A percentile compares a stretch with the other conserved stretches of the same genome.
Conservation (phyloP, 2,329 filamentous ascomycete species). For the Fusarium sublunatum region DNA sequence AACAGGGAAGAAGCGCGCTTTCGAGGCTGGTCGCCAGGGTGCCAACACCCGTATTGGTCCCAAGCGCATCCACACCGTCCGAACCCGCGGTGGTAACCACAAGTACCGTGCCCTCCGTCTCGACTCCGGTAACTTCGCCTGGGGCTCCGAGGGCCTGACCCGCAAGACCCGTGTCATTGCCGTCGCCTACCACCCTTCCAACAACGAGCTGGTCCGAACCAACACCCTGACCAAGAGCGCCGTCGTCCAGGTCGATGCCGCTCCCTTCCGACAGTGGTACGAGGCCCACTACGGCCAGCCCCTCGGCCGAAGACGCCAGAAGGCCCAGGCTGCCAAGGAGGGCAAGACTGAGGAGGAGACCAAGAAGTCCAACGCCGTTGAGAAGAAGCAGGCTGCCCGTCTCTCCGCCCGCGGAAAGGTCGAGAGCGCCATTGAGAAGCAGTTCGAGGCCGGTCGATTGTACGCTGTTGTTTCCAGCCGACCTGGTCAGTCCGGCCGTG, state of each 20-base stretch:
- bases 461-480: constrained; percentile 93
- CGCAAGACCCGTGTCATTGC: constrained; percentile 99
- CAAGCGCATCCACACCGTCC: constrained; percentile 97
- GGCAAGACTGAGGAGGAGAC: constrained; percentile 73
- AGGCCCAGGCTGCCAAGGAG: constrained; percentile 72
- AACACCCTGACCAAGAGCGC: constrained; percentile 99
- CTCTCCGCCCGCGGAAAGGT: constrained; percentile 90
- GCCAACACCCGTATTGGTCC: constrained; percentile 99
- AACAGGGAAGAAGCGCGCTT: constrained; percentile 94
- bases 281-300: constrained; percentile 98
- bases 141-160: constrained; percentile 96
- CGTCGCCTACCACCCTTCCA: constrained; percentile 98
- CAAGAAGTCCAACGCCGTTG: constrained; percentile 95
- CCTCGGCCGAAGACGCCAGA: constrained; percentile 91
- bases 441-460: constrained; percentile 99
- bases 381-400: constrained; percentile 96
- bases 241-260: constrained; percentile 98
- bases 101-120: constrained; percentile 99
- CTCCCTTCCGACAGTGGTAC: constrained; percentile 99
- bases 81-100: constrained; percentile 97
- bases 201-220: constrained; percentile 99
- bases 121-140: constrained; percentile 99
- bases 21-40: constrained; percentile 99
- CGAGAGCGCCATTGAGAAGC: constrained; percentile 90
- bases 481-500: constrained; percentile 96